Conservation (phyloP, 352 stramenopile species). For the Globisporangium cylindrosporum region DNA sequence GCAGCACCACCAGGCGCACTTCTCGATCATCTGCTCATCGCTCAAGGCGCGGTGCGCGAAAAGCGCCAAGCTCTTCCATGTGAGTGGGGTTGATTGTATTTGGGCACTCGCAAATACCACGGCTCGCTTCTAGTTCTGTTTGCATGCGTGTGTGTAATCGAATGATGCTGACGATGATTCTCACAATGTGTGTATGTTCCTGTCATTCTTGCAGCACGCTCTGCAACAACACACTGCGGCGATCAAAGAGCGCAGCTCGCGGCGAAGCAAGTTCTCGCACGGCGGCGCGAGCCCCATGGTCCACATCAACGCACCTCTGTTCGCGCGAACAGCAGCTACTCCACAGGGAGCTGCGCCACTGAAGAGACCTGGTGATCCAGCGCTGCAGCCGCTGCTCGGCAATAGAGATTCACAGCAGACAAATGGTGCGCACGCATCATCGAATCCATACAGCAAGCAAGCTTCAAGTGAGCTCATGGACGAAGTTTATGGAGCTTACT, state of each 20-base stretch:
- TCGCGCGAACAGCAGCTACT: conserved; percentile 39
- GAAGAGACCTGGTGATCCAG: conserved; percentile 20
- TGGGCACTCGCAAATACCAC: neutral
- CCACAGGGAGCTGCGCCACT: conserved; percentile 19
- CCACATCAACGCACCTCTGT: conserved; percentile 78
- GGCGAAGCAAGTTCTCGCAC: conserved; percentile 81
- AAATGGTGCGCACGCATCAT: conserved; percentile 8
- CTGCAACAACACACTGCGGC: conserved; percentile 61
- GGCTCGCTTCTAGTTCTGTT: neutral
- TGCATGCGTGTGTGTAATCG: neutral
- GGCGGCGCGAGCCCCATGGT: conserved; percentile 69
- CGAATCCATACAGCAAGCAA: conserved; percentile 21
- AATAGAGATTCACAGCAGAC: conserved; percentile 11
- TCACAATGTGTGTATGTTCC: conserved; percentile 3
- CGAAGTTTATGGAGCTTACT: neutral
- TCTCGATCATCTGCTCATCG: conserved; percentile 72
- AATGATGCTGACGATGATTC: neutral
- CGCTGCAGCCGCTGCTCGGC: conserved; percentile 24
- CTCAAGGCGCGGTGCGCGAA: conserved; percentile 81
- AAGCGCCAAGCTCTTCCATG: conserved; percentile 77
- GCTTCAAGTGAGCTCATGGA: conserved; percentile 12
- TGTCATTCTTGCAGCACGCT: conserved; percentile 35
- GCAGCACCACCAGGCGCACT: conserved; percentile 80
- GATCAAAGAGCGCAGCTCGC: conserved; percentile 73
- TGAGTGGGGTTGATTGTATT: conserved; percentile 22